These are phyloP conservation scores for Cercospora brassicicola DNA, from an alignment of 2,329 filamentous ascomycete species.

Conservation along the genomic window DNA sequence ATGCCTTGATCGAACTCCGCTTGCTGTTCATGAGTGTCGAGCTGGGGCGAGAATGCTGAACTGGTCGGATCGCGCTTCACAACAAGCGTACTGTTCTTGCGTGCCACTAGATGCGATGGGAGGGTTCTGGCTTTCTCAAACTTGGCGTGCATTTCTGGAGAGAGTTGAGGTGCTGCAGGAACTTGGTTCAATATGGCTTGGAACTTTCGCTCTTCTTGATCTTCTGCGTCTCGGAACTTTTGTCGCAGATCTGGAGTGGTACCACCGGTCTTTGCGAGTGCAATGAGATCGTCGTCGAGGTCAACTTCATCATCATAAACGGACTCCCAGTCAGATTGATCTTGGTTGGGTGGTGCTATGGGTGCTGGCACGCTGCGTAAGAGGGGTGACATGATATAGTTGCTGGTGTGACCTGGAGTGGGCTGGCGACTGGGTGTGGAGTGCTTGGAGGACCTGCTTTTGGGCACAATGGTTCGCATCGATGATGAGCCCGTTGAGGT, in stretches of 20 bases:
- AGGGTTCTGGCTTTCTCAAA: background rate
- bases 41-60: constrained; percentile 2
- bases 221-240: background rate
- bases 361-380: background rate
- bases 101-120: background rate
- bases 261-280: constrained; percentile 3
- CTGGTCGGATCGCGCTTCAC: background rate
- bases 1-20: constrained; percentile 7
- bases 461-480: background rate
- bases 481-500: background rate
- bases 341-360: background rate
- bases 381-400: background rate
- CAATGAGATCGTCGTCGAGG: constrained; percentile 15
- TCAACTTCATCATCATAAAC: constrained; percentile 8
- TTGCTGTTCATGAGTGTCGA: constrained; percentile 4
- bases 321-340: constrained; percentile 11
- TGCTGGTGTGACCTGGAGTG: background rate
- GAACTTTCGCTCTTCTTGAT: background rate
- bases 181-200: background rate
- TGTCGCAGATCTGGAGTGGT: constrained; percentile 9
- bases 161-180: background rate
- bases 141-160: constrained; percentile 5
- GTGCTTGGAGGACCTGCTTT: background rate
- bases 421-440: background rate
- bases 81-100: constrained; percentile 2